Base-by-base conservation (phyloP, 2,329 filamentous ascomycete species). In the Teratosphaeria destructans region DNA sequence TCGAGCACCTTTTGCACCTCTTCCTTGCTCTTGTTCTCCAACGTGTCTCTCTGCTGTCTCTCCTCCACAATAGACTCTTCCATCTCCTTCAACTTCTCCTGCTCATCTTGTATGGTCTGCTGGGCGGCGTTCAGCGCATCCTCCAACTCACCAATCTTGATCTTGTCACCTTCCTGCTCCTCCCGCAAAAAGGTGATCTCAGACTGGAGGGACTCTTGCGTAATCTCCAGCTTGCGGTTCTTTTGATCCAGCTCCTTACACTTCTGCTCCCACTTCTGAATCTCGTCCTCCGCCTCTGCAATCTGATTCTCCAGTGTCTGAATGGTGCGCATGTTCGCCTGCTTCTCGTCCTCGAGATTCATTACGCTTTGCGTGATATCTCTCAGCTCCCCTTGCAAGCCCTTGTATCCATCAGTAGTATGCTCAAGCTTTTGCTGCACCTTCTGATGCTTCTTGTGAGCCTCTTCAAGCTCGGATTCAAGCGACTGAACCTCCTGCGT, bases 91-190 rank as follows among this genome's bases (percentile, higher is more conserved):
- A 76, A 69, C 57, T 75, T 85, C 62, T 96, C 92, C 73, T 87
- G 88, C 73, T 96, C 91, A 57, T 94, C 91, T 59, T 88, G 84
- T n/a, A 96, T 77, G 55, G 79, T 84, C 68, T 90, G 85, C 71
- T 95, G 88, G n/a, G 85, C 82, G 59, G 85, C 87, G 67, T 89
- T 88, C 43, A 96, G 77, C 14, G 87, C 85, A 8, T 90, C 89
- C 70, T 97, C 92, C 7, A 97, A 80, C 69, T 97, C 91, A 43
- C 93, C 90, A 68, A 99, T 97, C 75, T 91, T 92, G 72, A 99
- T 95, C 81, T 99, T 99, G 78, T 99, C 94, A 19, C 84, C 85
- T 74, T 99, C 94, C 74, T 99, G 94, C 77, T 99, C 94, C 71
- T 99, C 94, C 1, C 94, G 86, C 56, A 99, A 75, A 81, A 99